phyloP scores from a whole-genome alignment of 106 monocot species.

The Ottelia alismoides region DNA sequence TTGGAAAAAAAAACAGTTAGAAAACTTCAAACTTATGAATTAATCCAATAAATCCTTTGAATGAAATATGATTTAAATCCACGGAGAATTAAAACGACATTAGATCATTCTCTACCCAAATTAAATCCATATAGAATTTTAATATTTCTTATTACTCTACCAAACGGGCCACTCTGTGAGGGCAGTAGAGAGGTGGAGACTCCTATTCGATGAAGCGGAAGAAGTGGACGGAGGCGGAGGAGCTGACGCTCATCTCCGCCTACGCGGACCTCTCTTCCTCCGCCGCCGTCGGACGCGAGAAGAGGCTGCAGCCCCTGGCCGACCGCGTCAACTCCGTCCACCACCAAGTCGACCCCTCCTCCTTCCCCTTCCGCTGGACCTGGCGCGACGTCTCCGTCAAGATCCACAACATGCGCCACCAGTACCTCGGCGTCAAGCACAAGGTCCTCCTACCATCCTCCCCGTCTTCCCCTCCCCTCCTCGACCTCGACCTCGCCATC shows the following conservation, averaged over 20 bases:
- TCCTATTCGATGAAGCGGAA: slow-evolving; percentile 24
- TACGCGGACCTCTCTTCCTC: slow-evolving; percentile 21
- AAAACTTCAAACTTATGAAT: too few relatives aligned
- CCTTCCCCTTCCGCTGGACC: slow-evolving; percentile 46
- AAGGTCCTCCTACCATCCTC: slow-evolving; percentile 23
- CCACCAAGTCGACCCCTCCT: slow-evolving; percentile 25
- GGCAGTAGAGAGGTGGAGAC: too few relatives aligned
- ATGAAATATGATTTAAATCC: too few relatives aligned
- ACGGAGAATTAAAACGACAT: too few relatives aligned
- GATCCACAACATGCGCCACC: slow-evolving; percentile 74
- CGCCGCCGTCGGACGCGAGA: slow-evolving; percentile 30
- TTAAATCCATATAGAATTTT: too few relatives aligned
- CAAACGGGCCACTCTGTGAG: too few relatives aligned
- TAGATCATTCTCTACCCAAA: too few relatives aligned
- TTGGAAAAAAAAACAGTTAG: too few relatives aligned
- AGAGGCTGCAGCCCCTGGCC: slow-evolving; percentile 46
- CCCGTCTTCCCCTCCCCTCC: neutral
- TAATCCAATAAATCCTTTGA: too few relatives aligned
- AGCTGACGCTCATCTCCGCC: slow-evolving; percentile 17
- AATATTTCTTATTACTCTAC: too few relatives aligned
- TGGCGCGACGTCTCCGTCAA: slow-evolving; percentile 70
- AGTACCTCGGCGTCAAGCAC: slow-evolving; percentile 59
- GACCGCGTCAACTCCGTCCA: slow-evolving; percentile 45
- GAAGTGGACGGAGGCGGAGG: slow-evolving; percentile 54
- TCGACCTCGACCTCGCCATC: slow-evolving; percentile 25